Evolutionary conservation across 1,284 basidiomycete species (phyloP), one percentile per base, ranked within the genome.

Genomic region (Meripilus lineatus): DNA sequence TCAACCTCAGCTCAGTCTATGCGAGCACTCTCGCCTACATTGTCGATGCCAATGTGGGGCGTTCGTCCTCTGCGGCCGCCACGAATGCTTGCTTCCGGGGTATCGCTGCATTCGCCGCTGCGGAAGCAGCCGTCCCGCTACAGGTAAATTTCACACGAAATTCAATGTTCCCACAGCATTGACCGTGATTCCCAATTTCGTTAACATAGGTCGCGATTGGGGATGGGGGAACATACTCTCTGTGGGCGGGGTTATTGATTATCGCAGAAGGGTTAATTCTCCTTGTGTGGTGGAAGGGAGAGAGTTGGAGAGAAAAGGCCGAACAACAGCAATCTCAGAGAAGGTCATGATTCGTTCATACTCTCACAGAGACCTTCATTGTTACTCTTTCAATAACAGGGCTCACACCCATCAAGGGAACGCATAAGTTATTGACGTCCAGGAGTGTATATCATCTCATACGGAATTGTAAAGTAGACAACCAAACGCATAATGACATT

Each of bases 71-170:
- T 14, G 85, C 84, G 2, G 77, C 86, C 3, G 82, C 87, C 0
- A 64, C 72, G n/a, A 91, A 91, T 58, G 84, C 82, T 48, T 72
- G 68, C 22, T 84, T 84, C 61, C 74, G 88, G 26, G 86, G 89
- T 1, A 39, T 80, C 2, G 68, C 74, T 2, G 89, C 84, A 13
- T 84, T 90, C 50, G 65, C 85, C 14, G 81, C 81, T 3, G 76
- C 77, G 2, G 86, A 91, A 57, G 62, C 81, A 13, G 80, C 79
- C 0, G 78, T 81, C 1, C 83, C 83, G 1, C 59, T 88, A 23
- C 79, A 84, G 69, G 80, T 79, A 46, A 24, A 58, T 52, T 3
- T 18, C 17, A 23, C 2, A 21, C 24, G 36, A 18, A 23, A 37
- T 26, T 28, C 34, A 11, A 8, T 25, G 24, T 28, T n/a, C n/a